A percentile compares a stretch with the other conserved stretches of the same genome.
These are phyloP conservation scores for Hymenoscyphus linearis DNA, from an alignment of 2,329 filamentous ascomycete genomes.

Conservation along the genomic window DNA sequence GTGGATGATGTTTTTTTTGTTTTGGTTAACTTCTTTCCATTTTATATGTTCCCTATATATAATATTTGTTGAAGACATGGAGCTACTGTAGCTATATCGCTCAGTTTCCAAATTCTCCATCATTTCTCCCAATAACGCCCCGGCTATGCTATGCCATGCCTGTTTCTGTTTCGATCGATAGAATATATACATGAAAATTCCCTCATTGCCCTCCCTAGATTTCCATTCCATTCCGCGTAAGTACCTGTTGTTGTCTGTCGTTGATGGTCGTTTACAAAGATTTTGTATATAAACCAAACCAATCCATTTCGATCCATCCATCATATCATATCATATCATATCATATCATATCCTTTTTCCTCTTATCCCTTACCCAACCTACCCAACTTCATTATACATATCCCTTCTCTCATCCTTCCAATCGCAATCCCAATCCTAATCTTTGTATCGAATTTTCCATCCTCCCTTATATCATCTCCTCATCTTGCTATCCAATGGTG, in stretches of 20 bases:
- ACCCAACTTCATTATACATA: no score
- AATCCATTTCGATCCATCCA: no score
- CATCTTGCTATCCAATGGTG: no score
- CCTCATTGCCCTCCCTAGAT: background rate
- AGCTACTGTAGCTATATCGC: background rate
- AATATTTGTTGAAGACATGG: background rate
- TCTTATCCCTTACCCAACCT: background rate
- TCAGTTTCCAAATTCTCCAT: background rate
- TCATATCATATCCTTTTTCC: background rate
- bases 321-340: background rate
- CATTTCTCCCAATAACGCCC: background rate
- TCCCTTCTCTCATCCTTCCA: no score
- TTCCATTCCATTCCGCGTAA: slow-evolving; percentile 8
- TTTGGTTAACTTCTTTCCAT: no score
- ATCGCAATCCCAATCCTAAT: no score
- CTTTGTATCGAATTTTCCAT: no score
- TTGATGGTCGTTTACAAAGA: background rate
- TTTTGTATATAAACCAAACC: no score
- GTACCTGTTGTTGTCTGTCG: background rate
- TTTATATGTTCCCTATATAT: no score
- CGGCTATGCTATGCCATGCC: background rate
- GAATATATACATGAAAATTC: slow-evolving; percentile 13
- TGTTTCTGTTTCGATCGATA: slow-evolving; percentile 11
- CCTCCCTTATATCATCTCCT: no score
- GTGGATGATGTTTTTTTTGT: no score